phyloP scores from a whole-genome alignment of 768 basidiomycete genomes.

The Boletus reticuloceps region DNA sequence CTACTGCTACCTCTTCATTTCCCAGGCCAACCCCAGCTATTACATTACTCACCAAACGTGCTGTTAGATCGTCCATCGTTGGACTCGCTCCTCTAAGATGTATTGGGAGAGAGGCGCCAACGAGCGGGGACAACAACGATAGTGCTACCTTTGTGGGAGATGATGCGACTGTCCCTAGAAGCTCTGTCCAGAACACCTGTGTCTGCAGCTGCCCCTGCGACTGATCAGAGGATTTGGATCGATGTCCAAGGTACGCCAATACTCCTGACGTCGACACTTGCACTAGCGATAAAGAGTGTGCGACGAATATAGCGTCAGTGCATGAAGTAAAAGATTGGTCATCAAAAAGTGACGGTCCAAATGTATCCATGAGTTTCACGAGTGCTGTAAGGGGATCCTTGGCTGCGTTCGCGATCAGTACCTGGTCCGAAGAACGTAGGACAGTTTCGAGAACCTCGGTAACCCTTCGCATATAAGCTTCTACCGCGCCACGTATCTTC shows the following conservation, averaged over 20 bases:
- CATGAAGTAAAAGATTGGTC: slow-evolving; percentile 40
- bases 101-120: slow-evolving; percentile 38
- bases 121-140: slow-evolving; percentile 41
- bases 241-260: slow-evolving; percentile 46
- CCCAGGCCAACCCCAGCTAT: neutral
- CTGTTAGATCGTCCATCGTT: slow-evolving; percentile 46
- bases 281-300: slow-evolving; percentile 41
- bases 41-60: slow-evolving; percentile 9
- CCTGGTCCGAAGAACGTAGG: slow-evolving; percentile 4
- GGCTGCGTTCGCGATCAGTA: neutral
- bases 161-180: slow-evolving; percentile 44
- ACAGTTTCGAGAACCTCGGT: slow-evolving; percentile 27
- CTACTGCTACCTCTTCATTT: neutral
- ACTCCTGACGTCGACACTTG: slow-evolving; percentile 42
- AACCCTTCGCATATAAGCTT: slow-evolving; percentile 13
- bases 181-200: slow-evolving; percentile 22
- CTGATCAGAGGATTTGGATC: slow-evolving; percentile 9
- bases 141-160: slow-evolving; percentile 31
- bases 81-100: slow-evolving; percentile 43
- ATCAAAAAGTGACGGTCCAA: slow-evolving; percentile 49
- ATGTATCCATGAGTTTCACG: slow-evolving; percentile 47
- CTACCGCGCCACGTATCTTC: slow-evolving; percentile 9
- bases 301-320: slow-evolving; percentile 43
- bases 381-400: slow-evolving; percentile 27
- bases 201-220: slow-evolving; percentile 7